These are phyloP conservation scores for Ceratopteris richardii DNA, from an alignment of 75 land plant genomes.

Conservation along the genomic window DNA sequence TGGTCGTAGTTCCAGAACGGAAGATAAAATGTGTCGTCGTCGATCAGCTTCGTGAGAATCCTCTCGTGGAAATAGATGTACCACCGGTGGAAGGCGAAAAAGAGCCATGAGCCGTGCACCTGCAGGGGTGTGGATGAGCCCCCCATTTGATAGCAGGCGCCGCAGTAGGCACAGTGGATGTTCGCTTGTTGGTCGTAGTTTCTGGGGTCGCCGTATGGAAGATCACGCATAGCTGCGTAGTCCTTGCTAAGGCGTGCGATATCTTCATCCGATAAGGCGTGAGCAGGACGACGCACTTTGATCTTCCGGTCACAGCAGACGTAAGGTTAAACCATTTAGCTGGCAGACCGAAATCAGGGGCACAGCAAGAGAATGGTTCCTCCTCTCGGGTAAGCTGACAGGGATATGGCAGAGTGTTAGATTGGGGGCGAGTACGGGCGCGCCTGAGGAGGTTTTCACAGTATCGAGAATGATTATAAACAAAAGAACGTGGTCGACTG, in stretches of 20 bases:
- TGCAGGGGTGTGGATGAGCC: constrained; percentile 2
- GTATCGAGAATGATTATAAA: no score
- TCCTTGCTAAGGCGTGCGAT: constrained; percentile 15
- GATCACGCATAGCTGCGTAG: constrained; percentile 29
- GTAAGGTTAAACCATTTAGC: background rate
- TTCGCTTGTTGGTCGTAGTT: constrained; percentile 14
- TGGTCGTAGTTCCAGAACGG: constrained; percentile 41
- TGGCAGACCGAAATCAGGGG: background rate
- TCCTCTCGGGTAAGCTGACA: background rate
- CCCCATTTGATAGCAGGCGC: constrained; percentile 7
- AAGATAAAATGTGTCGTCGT: constrained; percentile 26
- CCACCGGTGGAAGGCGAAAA: constrained; percentile 35
- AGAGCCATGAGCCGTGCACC: constrained; percentile 30
- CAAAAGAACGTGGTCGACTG: no score
- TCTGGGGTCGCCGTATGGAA: constrained; percentile 28
- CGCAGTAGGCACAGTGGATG: constrained; percentile 29
- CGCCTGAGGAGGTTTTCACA: no score
- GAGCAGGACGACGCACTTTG: constrained; percentile 46
- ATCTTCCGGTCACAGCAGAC: constrained; percentile 2
- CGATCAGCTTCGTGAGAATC: constrained; percentile 22
- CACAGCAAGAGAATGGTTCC: constrained; percentile 1
- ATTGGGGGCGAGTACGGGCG: background rate
- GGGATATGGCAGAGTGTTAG: background rate
- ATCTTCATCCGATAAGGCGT: constrained; percentile 30
- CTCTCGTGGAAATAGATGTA: constrained; percentile 37